Evolutionary conservation across 1,139 yeast genomes (phyloP).

Genomic region (Lodderomyces jiufengensis): DNA sequence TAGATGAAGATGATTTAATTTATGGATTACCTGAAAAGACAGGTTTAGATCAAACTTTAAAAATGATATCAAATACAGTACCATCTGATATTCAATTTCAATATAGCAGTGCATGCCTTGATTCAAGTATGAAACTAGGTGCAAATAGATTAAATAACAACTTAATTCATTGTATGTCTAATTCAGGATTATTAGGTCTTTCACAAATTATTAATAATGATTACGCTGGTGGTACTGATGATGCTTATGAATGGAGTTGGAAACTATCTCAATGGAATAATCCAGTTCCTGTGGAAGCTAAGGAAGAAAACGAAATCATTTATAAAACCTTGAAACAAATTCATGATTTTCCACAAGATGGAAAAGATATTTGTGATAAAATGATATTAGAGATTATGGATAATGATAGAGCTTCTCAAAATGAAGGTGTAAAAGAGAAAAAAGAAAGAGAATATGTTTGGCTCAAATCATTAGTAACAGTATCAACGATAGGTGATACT

Average conservation of each 20-base stretch:
- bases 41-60: constrained; percentile 41
- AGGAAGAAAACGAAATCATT: constrained; percentile 37
- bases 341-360: constrained; percentile 26
- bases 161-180: constrained; percentile 36
- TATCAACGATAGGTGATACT: constrained; percentile 17
- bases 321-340: constrained; percentile 46
- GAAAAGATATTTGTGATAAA: constrained; percentile 15
- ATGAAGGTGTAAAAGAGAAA: constrained; percentile 17
- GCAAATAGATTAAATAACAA: constrained; percentile 9
- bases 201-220: constrained; percentile 33
- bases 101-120: constrained; percentile 56
- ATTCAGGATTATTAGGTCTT: constrained; percentile 48
- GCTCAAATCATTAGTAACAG: constrained; percentile 35
- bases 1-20: constrained; percentile 60
- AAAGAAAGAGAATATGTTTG: constrained; percentile 19
- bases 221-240: constrained; percentile 3
- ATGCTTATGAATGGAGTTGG: constrained; percentile 57
- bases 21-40: constrained; percentile 62
- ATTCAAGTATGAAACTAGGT: constrained; percentile 33
- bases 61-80: constrained; percentile 21
- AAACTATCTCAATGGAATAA: constrained; percentile 69
- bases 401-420: constrained; percentile 9
- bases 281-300: constrained; percentile 37
- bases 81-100: constrained; percentile 38
- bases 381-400: constrained; percentile 19